Percentiles rank a stretch among this genome's conserved stretches.
phyloP scores from a whole-genome alignment of 176 grass and related monocot genomes.

The Phoenix dactylifera region DNA sequence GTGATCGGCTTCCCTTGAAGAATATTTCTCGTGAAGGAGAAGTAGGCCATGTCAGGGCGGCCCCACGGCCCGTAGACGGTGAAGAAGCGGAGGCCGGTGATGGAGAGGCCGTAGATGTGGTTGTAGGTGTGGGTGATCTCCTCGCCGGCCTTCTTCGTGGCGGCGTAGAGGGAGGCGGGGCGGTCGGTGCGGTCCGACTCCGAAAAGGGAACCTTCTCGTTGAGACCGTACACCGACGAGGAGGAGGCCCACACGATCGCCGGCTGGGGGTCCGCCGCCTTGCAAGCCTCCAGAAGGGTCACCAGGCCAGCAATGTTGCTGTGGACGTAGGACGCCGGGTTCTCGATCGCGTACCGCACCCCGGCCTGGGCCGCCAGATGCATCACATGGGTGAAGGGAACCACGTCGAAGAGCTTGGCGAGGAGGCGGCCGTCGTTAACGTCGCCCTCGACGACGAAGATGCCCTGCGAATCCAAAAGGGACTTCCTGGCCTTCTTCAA shows the following conservation, averaged over 20 bases:
- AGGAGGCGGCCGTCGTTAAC: slow-evolving; percentile 34
- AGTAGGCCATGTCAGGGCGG: slow-evolving; percentile 47
- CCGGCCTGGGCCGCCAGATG: slow-evolving; percentile 43
- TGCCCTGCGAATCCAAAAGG: slow-evolving; percentile 22
- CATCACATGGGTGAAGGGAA: slow-evolving; percentile 36
- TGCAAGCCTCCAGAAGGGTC: slow-evolving; percentile 32
- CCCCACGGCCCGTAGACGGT: slow-evolving; percentile 49
- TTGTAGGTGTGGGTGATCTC: slow-evolving; percentile 43
- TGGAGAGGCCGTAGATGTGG: slow-evolving; percentile 42
- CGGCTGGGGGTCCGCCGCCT: slow-evolving; percentile 31
- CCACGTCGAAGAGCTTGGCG: slow-evolving; percentile 29
- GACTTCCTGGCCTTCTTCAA: slow-evolving; percentile 32
- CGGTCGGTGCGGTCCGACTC: slow-evolving; percentile 36
- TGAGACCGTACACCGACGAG: slow-evolving; percentile 42
- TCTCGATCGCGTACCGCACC: slow-evolving; percentile 35
- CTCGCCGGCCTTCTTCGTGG: slow-evolving; percentile 48
- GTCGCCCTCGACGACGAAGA: slow-evolving; percentile 39
- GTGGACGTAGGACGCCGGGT: slow-evolving; percentile 37
- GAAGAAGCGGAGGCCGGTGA: slow-evolving; percentile 44
- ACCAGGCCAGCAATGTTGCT: slow-evolving; percentile 39
- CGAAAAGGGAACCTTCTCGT: slow-evolving; percentile 29
- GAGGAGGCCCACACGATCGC: slow-evolving; percentile 44
- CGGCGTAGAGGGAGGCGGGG: slow-evolving; percentile 37
- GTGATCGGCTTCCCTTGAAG: slow-evolving; percentile 40
- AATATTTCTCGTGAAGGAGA: slow-evolving; percentile 41